Percentiles rank a stretch among this genome's conserved stretches.
Conservation (phyloP, 2,329 filamentous ascomycete genomes). For the Teratosphaeria epicoccoides region DNA sequence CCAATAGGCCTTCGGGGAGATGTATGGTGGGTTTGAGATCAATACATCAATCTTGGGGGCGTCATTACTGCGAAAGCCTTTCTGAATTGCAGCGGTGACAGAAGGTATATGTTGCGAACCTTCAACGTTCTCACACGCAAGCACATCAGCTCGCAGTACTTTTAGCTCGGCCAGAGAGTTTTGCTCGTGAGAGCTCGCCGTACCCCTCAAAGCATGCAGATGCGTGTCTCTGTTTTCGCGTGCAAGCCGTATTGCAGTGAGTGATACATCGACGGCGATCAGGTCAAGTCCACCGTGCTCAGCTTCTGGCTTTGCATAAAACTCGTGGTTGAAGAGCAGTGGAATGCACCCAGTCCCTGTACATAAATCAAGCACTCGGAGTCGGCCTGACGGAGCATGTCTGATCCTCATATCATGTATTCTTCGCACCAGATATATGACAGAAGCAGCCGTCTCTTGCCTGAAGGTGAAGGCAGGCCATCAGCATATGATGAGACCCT, state of each 20-base stretch:
- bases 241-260: constrained; percentile 42
- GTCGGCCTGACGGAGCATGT: constrained; percentile 9
- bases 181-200: not conserved
- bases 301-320: constrained; percentile 28
- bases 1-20: constrained; percentile 55
- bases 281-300: constrained; percentile 35
- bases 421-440: constrained; percentile 22
- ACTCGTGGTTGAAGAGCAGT: constrained; percentile 58
- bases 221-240: not conserved
- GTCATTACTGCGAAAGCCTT: not conserved
- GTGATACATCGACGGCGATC: constrained; percentile 65
- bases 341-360: constrained; percentile 87
- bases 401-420: not conserved
- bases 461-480: constrained; percentile 19
- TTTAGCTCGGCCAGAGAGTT: constrained; percentile 9
- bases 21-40: constrained; percentile 84
- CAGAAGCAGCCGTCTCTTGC: constrained; percentile 37
- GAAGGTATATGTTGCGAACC: not conserved
- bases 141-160: constrained; percentile 29
- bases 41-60: constrained; percentile 46
- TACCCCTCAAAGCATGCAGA: not conserved
- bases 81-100: constrained; percentile 8
- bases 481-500: constrained; percentile 4
- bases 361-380: constrained; percentile 74
- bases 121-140: constrained; percentile 4